Evolutionary conservation across 768 basidiomycete genomes (phyloP), one percentile per base, ranked within the genome.

Genomic region (Trametes cubensis): DNA sequence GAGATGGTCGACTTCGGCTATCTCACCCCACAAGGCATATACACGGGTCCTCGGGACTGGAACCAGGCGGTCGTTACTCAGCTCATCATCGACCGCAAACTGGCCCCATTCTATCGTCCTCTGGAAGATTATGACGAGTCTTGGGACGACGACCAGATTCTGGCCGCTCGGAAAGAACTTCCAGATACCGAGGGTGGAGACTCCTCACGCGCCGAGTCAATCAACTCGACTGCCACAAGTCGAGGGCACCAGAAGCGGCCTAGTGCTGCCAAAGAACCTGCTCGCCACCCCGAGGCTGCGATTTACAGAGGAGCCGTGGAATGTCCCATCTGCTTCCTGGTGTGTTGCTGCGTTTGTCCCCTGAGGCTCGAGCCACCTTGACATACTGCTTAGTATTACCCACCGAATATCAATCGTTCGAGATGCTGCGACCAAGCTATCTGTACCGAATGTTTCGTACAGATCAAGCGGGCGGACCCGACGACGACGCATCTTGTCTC

Each of bases 371-470:
- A 51, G 28, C 51, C 49, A 55, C 44, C 54, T 70, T 57, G 38
- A 49, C 18, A 3, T 42, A 30, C 39, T 6, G 30, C 46, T 66
- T 66, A 99, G 96, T 98, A 96, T 75, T 99, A 98, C 72, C 97
- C 97, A 23, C 83, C 90, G 48, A 96, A 98, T 76, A 97, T 98
- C 76, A 98, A 98, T 72, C 89, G 88, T 69, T 98, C 97, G 41
- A 85, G 97, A 71, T 99, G 97, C 74, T 99, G 97, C 74, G 95
- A 96, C 80, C 97, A 99, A 68, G 89, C 92, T 21, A 96, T 99
- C 64, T 99, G 97, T 73, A 98, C 97, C 40, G 97, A 99, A 76
- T 99, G 97, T 73, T 98, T 99, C 71, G 94, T 98, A 21, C 96
- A 98, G 77, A 98, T 99, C 78, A 98, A 98, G 79, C 90, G 97